Percentiles rank a stretch among this genome's conserved stretches.
These are phyloP conservation scores for Fomitiporia mediterranea DNA, from an alignment of 1,284 basidiomycete genomes.

Conservation along the genomic window DNA sequence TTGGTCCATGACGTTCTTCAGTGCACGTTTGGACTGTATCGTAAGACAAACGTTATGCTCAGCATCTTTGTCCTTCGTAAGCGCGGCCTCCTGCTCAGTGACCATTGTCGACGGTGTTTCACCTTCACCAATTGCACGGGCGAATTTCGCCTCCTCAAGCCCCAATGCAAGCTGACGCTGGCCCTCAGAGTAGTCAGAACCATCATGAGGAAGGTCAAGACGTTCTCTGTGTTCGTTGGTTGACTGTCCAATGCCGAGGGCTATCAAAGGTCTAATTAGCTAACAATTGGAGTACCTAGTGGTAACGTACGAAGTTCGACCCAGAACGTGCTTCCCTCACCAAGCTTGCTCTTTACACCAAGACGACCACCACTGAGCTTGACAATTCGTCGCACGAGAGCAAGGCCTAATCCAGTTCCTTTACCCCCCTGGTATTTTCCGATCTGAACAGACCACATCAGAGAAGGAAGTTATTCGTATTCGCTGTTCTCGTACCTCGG, in stretches of 20 bases:
- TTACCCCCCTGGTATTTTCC: conserved; percentile 33
- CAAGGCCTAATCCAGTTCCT: conserved; percentile 46
- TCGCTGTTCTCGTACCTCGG: conserved; percentile 25
- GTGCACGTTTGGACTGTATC: conserved; percentile 11
- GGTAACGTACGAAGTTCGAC: conserved; percentile 35
- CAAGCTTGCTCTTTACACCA: conserved; percentile 32
- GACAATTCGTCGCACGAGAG: conserved; percentile 48
- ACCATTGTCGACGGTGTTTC: conserved; percentile 16
- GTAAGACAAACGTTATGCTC: background rate
- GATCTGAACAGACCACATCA: conserved; percentile 12
- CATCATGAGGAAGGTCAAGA: conserved; percentile 14
- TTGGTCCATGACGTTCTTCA: conserved; percentile 24
- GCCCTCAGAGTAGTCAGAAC: conserved; percentile 17
- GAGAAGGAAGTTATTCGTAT: too few species aligned
- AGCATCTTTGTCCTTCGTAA: background rate
- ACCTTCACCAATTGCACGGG: conserved; percentile 14
- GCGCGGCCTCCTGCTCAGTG: background rate
- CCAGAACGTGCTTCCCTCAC: conserved; percentile 38
- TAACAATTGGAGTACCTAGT: background rate
- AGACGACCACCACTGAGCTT: conserved; percentile 44
- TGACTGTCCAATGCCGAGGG: conserved; percentile 24
- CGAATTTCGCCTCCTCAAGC: conserved; percentile 16
- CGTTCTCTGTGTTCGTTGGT: conserved; percentile 3
- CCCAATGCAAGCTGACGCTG: conserved; percentile 14
- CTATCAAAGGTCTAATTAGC: background rate